Percentiles rank a stretch among this genome's conserved stretches.
These are phyloP conservation scores for Populus trichocarpa DNA, from an alignment of 441 rosid species.

Conservation along the genomic window DNA sequence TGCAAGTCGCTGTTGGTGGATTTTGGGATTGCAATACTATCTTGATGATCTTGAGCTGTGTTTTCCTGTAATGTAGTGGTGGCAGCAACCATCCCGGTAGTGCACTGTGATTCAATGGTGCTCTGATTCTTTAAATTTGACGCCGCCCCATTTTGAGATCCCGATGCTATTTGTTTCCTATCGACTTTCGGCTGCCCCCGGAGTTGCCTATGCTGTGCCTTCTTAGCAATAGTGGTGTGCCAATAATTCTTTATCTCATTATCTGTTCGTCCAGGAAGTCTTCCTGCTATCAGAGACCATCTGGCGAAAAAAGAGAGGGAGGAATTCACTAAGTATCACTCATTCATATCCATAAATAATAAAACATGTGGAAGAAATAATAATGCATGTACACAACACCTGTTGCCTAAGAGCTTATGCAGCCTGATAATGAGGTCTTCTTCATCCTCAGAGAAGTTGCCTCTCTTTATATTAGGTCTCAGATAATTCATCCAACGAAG, in stretches of 20 bases:
- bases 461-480: too few relatives aligned
- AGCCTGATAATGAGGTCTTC: too few relatives aligned
- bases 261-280: slow-evolving; percentile 73
- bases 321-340: not conserved
- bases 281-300: slow-evolving; percentile 76
- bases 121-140: not conserved
- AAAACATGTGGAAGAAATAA: not conserved
- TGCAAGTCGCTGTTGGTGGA: not conserved
- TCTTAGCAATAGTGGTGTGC: slow-evolving; percentile 40
- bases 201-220: not conserved
- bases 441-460: too few relatives aligned
- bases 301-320: slow-evolving; percentile 15
- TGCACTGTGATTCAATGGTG: not conserved
- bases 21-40: not conserved
- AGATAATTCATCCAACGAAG: slow-evolving; percentile 3
- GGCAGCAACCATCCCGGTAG: not conserved
- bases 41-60: not conserved
- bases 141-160: not conserved
- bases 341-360: not conserved
- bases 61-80: not conserved
- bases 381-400: slow-evolving; percentile 10
- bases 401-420: slow-evolving; percentile 40
- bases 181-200: not conserved
- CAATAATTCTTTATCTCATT: slow-evolving; percentile 69
- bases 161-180: not conserved